These are phyloP conservation scores for Lachnellula hyalina DNA, from an alignment of 2,329 filamentous ascomycete species.

Conservation along the genomic window DNA sequence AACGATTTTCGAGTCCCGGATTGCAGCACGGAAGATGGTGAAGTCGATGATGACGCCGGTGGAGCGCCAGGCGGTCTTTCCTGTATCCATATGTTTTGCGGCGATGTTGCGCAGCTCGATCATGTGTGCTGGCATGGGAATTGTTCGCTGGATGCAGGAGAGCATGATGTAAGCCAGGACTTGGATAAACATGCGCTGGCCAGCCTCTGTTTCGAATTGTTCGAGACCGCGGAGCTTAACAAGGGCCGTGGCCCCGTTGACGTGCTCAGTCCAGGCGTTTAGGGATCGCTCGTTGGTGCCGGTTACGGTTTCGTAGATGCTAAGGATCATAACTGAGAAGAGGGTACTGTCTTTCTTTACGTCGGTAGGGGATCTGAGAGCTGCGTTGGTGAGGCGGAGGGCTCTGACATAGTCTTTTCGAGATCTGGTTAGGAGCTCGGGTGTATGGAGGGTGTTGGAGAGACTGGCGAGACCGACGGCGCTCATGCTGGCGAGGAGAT, in stretches of 20 bases:
- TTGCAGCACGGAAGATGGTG: slow-evolving; percentile 7
- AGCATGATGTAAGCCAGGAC: slow-evolving; percentile 45
- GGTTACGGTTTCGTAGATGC: slow-evolving; percentile 47
- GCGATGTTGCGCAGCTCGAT: slow-evolving; percentile 42
- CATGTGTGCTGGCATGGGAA: slow-evolving; percentile 44
- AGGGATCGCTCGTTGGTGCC: slow-evolving; percentile 41
- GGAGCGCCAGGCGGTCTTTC: slow-evolving; percentile 37
- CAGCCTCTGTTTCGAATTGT: slow-evolving; percentile 44
- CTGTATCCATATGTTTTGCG: slow-evolving; percentile 32
- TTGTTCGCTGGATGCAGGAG: slow-evolving; percentile 43
- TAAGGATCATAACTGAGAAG: slow-evolving; percentile 47
- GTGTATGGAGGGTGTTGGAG: slow-evolving; percentile 32
- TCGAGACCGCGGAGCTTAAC: slow-evolving; percentile 41
- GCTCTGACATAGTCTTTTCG: slow-evolving; percentile 46
- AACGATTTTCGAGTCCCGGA: slow-evolving; percentile 16
- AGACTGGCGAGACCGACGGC: slow-evolving; percentile 42
- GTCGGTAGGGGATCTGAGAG: slow-evolving; percentile 39
- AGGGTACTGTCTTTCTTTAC: slow-evolving; percentile 47
- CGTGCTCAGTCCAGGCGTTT: slow-evolving; percentile 46
- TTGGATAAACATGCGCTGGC: slow-evolving; percentile 49
- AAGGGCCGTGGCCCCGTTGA: slow-evolving; percentile 45
- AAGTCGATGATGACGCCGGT: slow-evolving; percentile 35
- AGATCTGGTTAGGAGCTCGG: slow-evolving; percentile 39
- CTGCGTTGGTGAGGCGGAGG: slow-evolving; percentile 42
- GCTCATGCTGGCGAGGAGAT: slow-evolving; percentile 33